These are phyloP conservation scores for Raffaelea ambrosiae DNA, from an alignment of 2,329 filamentous ascomycete genomes.

Conservation along the genomic window DNA sequence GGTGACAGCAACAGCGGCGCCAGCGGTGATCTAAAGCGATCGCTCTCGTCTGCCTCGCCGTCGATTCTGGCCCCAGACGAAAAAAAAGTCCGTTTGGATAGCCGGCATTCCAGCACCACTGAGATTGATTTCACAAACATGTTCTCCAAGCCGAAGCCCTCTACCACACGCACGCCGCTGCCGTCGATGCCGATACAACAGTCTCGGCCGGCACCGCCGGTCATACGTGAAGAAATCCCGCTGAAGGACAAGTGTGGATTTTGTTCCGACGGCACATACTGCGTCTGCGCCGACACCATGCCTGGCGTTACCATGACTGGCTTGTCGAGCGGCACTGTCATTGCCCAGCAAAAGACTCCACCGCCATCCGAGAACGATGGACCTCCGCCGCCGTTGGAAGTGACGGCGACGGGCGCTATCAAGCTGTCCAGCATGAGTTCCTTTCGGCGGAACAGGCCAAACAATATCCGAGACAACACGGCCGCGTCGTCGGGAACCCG, in stretches of 20 bases:
- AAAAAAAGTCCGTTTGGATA: conserved; percentile 45
- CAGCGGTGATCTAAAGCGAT: conserved; percentile 38
- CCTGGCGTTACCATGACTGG: conserved; percentile 23
- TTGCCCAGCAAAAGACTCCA: conserved; percentile 45
- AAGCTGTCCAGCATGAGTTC: conserved; percentile 43
- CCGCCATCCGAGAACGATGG: conserved; percentile 55
- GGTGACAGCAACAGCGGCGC: conserved; percentile 13
- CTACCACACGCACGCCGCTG: conserved; percentile 10
- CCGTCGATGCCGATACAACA: conserved; percentile 12
- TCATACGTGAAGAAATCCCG: conserved; percentile 22
- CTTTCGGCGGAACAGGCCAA: conserved; percentile 18
- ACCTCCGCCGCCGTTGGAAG: conserved; percentile 47
- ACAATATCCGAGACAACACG: conserved; percentile 15
- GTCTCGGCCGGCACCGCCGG: conserved; percentile 2
- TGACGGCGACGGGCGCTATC: conserved; percentile 51
- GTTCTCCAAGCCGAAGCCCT: conserved; percentile 41
- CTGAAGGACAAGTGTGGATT: conserved; percentile 69
- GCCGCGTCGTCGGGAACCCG: conserved; percentile 17
- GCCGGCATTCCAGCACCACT: conserved; percentile 28
- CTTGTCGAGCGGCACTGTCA: conserved; percentile 10
- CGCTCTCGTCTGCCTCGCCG: conserved; percentile 31
- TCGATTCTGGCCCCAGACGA: conserved; percentile 33
- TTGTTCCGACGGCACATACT: conserved; percentile 74
- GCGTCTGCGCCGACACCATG: conserved; percentile 62
- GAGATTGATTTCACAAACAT: conserved; percentile 69